These are phyloP conservation scores for Setaria italica DNA, from an alignment of 202 grass and related monocot genomes.

Conservation along the genomic window DNA sequence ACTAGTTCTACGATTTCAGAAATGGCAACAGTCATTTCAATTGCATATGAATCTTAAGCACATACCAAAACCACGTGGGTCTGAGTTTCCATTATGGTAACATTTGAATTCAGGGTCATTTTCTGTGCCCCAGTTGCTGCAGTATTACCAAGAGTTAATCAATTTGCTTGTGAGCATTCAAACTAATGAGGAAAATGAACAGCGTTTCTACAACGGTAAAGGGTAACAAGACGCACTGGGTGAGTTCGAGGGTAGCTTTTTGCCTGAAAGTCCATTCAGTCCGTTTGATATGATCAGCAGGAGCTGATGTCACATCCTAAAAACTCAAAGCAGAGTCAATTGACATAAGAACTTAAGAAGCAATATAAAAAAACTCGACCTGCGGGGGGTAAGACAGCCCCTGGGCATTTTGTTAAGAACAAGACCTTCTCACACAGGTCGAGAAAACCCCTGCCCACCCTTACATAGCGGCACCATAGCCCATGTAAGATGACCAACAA, in stretches of 20 bases:
- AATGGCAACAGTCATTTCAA: constrained; percentile 20
- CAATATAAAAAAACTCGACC: neutral
- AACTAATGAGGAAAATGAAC: constrained; percentile 1
- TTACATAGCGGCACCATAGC: too few relatives aligned
- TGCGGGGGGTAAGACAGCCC: too few relatives aligned
- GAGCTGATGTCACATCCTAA: constrained; percentile 76
- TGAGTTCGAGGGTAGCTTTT: constrained; percentile 94
- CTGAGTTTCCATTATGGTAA: constrained; percentile 97
- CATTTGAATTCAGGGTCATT: constrained; percentile 96
- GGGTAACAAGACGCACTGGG: constrained; percentile 63
- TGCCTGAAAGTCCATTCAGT: constrained; percentile 96
- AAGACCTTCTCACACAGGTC: too few relatives aligned
- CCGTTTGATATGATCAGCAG: constrained; percentile 69
- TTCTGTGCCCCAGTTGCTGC: constrained; percentile 98
- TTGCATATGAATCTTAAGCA: constrained; percentile 16
- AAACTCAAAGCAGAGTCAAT: constrained; percentile 1
- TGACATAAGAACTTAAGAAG: neutral
- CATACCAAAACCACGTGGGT: constrained; percentile 96
- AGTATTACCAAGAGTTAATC: constrained; percentile 13
- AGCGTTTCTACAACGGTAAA: constrained; percentile 17
- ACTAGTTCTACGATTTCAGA: constrained; percentile 12
- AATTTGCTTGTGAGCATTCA: neutral
- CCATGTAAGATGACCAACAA: too few relatives aligned
- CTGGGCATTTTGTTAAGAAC: too few relatives aligned
- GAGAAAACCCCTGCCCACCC: too few relatives aligned